Evolutionary conservation across 768 basidiomycete genomes (phyloP), one percentile per base, ranked within the genome.

Genomic region (Hericium alpestre): DNA sequence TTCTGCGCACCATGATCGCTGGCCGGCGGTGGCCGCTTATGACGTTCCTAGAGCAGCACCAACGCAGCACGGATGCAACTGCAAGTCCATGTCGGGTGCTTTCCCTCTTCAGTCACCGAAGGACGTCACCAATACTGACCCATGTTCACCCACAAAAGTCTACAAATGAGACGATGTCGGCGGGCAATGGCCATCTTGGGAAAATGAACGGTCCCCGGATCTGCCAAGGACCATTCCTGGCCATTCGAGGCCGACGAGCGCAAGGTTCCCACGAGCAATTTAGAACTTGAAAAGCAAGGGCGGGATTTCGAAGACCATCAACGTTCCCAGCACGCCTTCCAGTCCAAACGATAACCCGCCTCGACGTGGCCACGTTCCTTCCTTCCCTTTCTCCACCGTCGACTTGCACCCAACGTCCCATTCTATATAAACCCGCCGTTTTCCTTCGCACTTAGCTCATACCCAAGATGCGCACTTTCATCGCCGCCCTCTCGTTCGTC

Each of bases 401-500:
- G 41, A 16, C 41, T 15, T 43, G 15, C n/a, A n/a, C n/a, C 25
- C 25, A 25, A 25, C 41, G 41, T 43, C 16, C 12, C 13, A 15
- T 43, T 13, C 20, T 43, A 43, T 16, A 43, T 18, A 43, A 15
- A 13, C 41, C 12, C 15, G 16, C 41, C 16, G 15, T 16, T 18
- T 43, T 18, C 41, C 12, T 43, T 16, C 41, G 20, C 41, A 16
- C 16, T 43, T 16, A 15, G 16, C 15, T 6, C 41, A 16, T 16
- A 18, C 23, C n/a, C 25, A 50, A 16, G 15, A 84, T 84, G 80
- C 77, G 71, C 61, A 62, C 73, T 65, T 59, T 71, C 57, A 56
- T 66, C 55, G 63, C 71, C 59, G 46, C 79, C 61, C 70, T 84
- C 61, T 72, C 74, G 55, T 64, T 79, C 63, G 74, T 73, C 58